Evolutionary conservation across 176 grass and related monocot genomes (phyloP), one percentile per base, ranked within the genome.

Genomic region (Eragrostis curvula): DNA sequence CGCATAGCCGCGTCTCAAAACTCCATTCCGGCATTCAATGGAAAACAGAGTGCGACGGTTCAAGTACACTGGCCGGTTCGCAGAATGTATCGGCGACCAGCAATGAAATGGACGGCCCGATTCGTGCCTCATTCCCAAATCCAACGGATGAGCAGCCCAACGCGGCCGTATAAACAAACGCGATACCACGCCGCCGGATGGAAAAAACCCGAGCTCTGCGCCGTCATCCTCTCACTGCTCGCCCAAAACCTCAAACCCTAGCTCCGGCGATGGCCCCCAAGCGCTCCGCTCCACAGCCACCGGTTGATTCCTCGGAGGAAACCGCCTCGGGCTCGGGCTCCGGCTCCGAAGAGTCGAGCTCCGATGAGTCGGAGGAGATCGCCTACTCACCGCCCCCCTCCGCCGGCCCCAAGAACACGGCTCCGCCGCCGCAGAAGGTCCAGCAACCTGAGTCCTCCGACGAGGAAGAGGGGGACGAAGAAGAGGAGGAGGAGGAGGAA

Each of bases 261-360:
- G 0, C 52, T 45, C 48, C 49, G 83, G 78, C 72, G 46, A 90
- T 90, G 91, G 88, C 85, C 14, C 69, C 88, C 32, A 88, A 85
- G 68, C 91, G 85, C 68, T 42, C 73, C 46, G 73, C 76, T 12
- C 67, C 72, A 0, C 64, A 30, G 50, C 64, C 17, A 45, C 71
- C 79, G 56, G 76, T 27, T 16, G 44, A 65, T 0, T 85, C 85
- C 75, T 80, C 79, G 1, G 75, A 71, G 4, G 91, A 89, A 39
- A 88, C 11, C 27, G 43, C 10, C 17, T 85, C 83, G 2, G 58
- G 46, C 36, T 88, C 82, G 5, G 40, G 57, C 41, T 84, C n/a
- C n/a, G n/a, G n/a, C n/a, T n/a, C 84, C 18, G 39, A 77, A 0
- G 86, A 88, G 57, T 45, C 48, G 7, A 4, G 32, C 58, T 5